Percentiles rank a stretch among this genome's conserved stretches.
Evolutionary conservation across 306 rosid genomes (phyloP).

Genomic region (Canavalia gladiata): DNA sequence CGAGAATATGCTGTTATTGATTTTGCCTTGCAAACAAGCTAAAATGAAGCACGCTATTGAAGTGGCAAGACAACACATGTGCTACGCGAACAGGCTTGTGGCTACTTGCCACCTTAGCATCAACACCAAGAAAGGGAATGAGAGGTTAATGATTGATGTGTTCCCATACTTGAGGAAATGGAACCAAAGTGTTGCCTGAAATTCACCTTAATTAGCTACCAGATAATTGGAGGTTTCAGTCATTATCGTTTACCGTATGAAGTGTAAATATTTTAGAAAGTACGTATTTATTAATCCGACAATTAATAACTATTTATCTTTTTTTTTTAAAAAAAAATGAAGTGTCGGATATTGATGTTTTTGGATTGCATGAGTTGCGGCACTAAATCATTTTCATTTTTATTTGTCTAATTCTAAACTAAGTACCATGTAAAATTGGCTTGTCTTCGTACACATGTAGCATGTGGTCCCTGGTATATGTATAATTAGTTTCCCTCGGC

Average conservation of each 20-base stretch:
- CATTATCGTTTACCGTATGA: background rate
- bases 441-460: background rate
- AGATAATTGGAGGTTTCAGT: conserved; percentile 2
- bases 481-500: background rate
- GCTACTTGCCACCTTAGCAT: conserved; percentile 17
- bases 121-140: background rate
- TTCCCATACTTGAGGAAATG: conserved; percentile 31
- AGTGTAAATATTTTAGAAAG: background rate
- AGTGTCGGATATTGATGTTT: background rate
- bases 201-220: background rate
- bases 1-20: background rate
- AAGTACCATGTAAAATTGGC: background rate
- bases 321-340: background rate
- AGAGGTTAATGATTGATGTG: background rate
- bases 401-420: background rate
- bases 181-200: conserved; percentile 10
- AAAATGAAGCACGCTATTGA: conserved; percentile 7
- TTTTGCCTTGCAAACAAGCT: conserved; percentile 39
- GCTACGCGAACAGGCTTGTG: background rate
- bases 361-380: background rate
- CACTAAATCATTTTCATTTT: background rate
- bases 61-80: conserved; percentile 24
- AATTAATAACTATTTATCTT: background rate
- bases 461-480: background rate
- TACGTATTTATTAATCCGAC: background rate